Conservation (phyloP, 768 basidiomycete species). For the Podaxis carcinomalis region DNA sequence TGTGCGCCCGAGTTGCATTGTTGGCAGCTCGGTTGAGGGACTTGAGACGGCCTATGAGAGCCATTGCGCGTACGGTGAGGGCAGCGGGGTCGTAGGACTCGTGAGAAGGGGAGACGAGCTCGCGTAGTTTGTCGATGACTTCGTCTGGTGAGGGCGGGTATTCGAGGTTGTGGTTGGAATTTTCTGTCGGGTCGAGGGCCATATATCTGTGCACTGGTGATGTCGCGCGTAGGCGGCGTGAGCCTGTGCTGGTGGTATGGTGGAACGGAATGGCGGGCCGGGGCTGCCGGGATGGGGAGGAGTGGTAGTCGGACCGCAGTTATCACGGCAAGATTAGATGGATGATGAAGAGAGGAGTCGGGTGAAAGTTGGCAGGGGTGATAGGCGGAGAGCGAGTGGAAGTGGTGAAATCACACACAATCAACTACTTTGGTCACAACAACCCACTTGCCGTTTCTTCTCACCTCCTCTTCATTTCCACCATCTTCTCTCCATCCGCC, state of each 20-base stretch:
- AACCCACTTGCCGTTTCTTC: constrained; percentile 8
- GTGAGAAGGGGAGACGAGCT: constrained; percentile 48
- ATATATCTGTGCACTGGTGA: not conserved
- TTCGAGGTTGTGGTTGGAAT: constrained; percentile 6
- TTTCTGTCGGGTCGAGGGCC: constrained; percentile 1
- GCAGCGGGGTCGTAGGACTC: constrained; percentile 42
- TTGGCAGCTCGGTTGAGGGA: constrained; percentile 74
- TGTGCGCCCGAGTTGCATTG: constrained; percentile 56
- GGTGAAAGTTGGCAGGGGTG: constrained; percentile 8
- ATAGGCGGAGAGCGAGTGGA: not conserved
- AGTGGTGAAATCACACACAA: not conserved
- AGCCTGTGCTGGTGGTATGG: not conserved
- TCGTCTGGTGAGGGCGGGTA: constrained; percentile 36
- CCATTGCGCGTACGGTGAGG: constrained; percentile 63
- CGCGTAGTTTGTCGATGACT: constrained; percentile 58
- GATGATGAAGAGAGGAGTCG: constrained; percentile 17
- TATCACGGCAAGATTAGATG: constrained; percentile 13
- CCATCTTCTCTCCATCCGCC: constrained; percentile 14
- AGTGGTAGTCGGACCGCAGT: not conserved
- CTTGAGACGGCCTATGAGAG: constrained; percentile 78
- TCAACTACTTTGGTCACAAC: no score
- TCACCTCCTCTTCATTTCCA: constrained; percentile 13
- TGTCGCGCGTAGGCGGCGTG: not conserved
- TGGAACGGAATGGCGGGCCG: constrained; percentile 15
- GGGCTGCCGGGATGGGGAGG: constrained; percentile 4